A percentile compares a stretch with the other conserved stretches of the same genome.
phyloP scores from a whole-genome alignment of 352 stramenopile genomes.

The Phytophthora melonis region DNA sequence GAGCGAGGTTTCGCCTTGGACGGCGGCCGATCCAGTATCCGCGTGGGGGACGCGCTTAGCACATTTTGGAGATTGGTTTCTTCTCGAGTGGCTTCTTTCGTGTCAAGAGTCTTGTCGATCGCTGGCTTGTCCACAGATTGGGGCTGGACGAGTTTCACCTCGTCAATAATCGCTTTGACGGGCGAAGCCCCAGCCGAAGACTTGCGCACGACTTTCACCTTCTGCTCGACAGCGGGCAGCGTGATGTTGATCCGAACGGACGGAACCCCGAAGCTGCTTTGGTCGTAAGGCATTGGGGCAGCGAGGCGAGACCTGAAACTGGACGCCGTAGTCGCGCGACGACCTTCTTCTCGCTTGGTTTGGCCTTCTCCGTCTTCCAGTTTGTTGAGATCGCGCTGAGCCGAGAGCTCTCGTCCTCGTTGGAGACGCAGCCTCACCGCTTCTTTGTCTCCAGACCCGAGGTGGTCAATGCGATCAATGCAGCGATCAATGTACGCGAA shows the following conservation, averaged over 20 bases:
- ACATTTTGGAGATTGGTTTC: conserved; percentile 15
- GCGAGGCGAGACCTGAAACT: conserved; percentile 1
- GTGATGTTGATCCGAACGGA: conserved; percentile 53
- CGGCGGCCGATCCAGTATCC: conserved; percentile 21
- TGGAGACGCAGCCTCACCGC: conserved; percentile 33
- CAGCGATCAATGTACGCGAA: conserved; percentile 41
- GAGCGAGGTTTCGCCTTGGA: conserved; percentile 14
- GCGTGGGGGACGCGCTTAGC: conserved; percentile 35
- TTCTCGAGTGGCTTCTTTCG: conserved; percentile 6
- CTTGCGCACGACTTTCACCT: conserved; percentile 13
- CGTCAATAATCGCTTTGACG: conserved; percentile 20
- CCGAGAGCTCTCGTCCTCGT: conserved; percentile 34
- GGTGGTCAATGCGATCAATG: conserved; percentile 46
- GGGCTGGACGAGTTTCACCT: conserved; percentile 8
- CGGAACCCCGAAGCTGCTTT: conserved; percentile 20
- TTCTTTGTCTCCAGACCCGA: conserved; percentile 38
- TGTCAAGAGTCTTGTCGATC: neutral
- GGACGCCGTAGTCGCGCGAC: neutral
- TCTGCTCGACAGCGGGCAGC: conserved; percentile 41
- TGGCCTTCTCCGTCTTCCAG: conserved; percentile 7
- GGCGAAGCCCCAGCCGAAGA: conserved; percentile 13
- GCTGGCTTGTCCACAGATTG: neutral
- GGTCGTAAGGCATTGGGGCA: conserved; percentile 7
- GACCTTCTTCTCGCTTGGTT: conserved; percentile 1
- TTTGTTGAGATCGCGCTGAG: conserved; percentile 22